phyloP scores from a whole-genome alignment of 1,284 basidiomycete species.

The Boletellus deceptivus region DNA sequence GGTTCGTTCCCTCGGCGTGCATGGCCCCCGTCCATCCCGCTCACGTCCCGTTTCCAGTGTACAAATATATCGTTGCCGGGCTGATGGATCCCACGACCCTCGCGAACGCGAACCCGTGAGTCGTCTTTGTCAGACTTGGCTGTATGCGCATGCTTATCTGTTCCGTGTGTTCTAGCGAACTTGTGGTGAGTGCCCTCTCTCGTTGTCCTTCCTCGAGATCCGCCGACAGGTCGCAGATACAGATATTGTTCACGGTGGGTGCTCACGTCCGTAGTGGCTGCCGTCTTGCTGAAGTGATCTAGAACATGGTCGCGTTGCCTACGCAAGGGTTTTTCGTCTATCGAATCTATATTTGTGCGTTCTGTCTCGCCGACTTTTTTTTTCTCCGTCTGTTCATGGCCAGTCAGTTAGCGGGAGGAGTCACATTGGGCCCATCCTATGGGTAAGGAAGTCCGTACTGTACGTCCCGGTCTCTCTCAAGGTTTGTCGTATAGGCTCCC shows the following conservation, averaged over 20 bases:
- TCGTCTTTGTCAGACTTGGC: not conserved
- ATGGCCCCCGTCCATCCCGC: too few species aligned
- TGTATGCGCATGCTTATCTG: not conserved
- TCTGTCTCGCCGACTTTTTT: too few species aligned
- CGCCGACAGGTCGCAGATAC: not conserved
- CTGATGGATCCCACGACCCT: not conserved
- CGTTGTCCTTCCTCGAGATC: not conserved
- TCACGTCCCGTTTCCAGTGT: not conserved
- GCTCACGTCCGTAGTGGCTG: too few species aligned
- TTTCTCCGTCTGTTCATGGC: not conserved
- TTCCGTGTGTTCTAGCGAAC: not conserved
- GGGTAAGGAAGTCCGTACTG: not conserved
- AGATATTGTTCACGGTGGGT: not conserved
- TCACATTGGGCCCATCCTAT: constrained; percentile 1
- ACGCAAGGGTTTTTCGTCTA: constrained; percentile 17
- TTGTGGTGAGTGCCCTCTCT: not conserved
- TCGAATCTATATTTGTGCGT: constrained; percentile 16
- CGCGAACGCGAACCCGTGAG: not conserved
- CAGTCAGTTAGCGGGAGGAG: constrained; percentile 11
- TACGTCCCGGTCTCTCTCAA: not conserved
- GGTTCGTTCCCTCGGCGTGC: not conserved
- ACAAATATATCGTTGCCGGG: not conserved
- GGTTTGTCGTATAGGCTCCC: constrained; percentile 1
- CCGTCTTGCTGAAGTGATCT: not conserved
- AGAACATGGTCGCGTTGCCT: constrained; percentile 7